Base-by-base conservation (phyloP, 257 asterid genomes). In the Solanum ahanhuiri region DNA sequence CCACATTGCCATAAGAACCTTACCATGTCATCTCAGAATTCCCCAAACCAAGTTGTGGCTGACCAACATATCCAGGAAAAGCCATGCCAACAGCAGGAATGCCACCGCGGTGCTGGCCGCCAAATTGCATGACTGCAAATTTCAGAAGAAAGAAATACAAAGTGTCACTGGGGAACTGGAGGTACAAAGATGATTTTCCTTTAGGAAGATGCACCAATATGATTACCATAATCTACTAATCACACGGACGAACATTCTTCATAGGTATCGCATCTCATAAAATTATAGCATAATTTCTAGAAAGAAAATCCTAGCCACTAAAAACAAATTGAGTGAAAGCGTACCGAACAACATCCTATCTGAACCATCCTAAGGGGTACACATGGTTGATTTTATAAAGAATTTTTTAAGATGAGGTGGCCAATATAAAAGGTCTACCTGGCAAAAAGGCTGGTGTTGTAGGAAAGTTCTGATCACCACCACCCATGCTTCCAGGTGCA, bases 61-160 rank as follows among this genome's bases (percentile, higher is more conserved):
- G 94, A 86, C 86, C 97, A 87, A 97, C 98, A 90, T 95, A 97
- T 90, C 99, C 99, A 79, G 99, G 99, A 89, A 93, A 95, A 60
- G 99, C 99, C 99, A 97, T 97, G 91, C 99, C 99, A 88, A 97
- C 97, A 87, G 99, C 98, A 90, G 99, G 99, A 89, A 97, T 91
- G 63, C 99, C 98, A 39, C 99, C 94, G 22, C 97, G 96, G 90
- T 90, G 98, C 91, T 95, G 99, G 83, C 93, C 95, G 72, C 95
- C 97, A 87, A 96, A 93, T 89, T 95, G 99, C 99, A 97, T 97
- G 72, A 95, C 99, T 96, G 91, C 83, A 88, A 82, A 67, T 58
- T 83, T 45, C 82, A 87, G 18, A 81, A 48, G 84, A 81, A 31
- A 48, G 67, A 31, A 48, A 81, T 28, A 30, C 41, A 0, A 79